Evolutionary conservation across 2,329 filamentous ascomycete species (phyloP), one percentile per base, ranked within the genome.

Genomic region (Fusarium brachygibbosum): DNA sequence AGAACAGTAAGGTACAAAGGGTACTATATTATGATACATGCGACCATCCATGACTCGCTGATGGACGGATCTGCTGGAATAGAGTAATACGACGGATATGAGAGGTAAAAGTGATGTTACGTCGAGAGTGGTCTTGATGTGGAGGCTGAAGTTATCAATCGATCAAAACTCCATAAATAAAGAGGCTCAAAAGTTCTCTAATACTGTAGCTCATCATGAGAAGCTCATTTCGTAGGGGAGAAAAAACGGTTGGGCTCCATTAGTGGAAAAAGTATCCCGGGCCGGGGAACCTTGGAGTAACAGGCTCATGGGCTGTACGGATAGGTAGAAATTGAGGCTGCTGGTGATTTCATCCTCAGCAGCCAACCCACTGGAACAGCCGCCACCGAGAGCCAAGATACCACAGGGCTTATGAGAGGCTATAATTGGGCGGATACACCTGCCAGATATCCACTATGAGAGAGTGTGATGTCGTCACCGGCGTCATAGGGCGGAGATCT

Each of bases 401-500:
- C 32, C 14, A 21, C 23, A 40, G 32, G 37, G 42, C 59, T 49
- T 19, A 32, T 45, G 4, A 34, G 29, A 7, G 2, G 6, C 8
- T 28, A 7, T 71, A 38, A 70, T 71, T 70, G 68, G 68, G 17
- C 3, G 19, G 16, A 13, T 19, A 6, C 21, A 42, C 38, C 32
- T 25, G 14, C 11, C 19, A 55, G 17, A 56, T 55, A 48, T 42
- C 63, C 58, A 50, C 60, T 67, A 41, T 53, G 5, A 11, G 40
- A 40, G 40, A 51, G 35, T 45, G 68, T 76, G 70, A 76, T 74
- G 74, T 76, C 74, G 66, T 68, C 61, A 55, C 62, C 41, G 63
- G 70, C 74, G 74, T 76, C 74, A 76, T 76, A 74, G 60, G 53
- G 37, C 51, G 59, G 68, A 72, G 69, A 70, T 72, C 66, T 71